Evolutionary conservation across 176 grass and related monocot species (phyloP).

Genomic region (Carex littledalei): DNA sequence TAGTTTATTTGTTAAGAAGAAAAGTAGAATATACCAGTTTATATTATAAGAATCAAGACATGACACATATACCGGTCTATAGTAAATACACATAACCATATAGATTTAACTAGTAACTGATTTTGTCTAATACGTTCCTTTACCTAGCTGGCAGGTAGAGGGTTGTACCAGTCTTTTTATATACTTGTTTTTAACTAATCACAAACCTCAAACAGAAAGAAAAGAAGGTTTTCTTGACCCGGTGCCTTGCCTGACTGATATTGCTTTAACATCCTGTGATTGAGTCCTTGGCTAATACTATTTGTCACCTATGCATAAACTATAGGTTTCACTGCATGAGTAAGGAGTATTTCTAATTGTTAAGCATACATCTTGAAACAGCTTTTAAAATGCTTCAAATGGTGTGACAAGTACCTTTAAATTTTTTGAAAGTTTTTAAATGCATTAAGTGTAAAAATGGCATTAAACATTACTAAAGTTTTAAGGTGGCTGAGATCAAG

Average conservation of each 20-base stretch:
- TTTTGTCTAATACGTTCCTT: neutral
- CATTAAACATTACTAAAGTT: neutral
- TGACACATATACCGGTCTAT: neutral
- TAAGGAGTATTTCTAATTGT: neutral
- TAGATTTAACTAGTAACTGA: neutral
- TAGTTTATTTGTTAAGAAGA: slow-evolving; percentile 1
- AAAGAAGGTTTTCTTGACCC: neutral
- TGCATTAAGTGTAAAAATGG: neutral
- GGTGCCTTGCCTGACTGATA: neutral
- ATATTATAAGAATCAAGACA: neutral
- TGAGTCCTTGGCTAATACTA: too few species aligned
- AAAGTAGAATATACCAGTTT: neutral
- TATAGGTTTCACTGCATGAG: neutral
- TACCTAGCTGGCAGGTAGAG: neutral
- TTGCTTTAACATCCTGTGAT: neutral
- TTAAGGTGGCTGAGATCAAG: neutral
- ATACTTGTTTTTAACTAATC: neutral
- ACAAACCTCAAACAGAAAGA: neutral
- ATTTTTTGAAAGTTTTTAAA: neutral
- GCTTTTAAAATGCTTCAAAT: neutral
- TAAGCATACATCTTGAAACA: neutral
- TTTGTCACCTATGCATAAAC: neutral
- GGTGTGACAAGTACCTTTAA: neutral
- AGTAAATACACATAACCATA: neutral
- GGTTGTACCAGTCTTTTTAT: neutral